Base-by-base conservation (phyloP, 164 flowering plant genomes). In the Tetrastigma voinierianum region DNA sequence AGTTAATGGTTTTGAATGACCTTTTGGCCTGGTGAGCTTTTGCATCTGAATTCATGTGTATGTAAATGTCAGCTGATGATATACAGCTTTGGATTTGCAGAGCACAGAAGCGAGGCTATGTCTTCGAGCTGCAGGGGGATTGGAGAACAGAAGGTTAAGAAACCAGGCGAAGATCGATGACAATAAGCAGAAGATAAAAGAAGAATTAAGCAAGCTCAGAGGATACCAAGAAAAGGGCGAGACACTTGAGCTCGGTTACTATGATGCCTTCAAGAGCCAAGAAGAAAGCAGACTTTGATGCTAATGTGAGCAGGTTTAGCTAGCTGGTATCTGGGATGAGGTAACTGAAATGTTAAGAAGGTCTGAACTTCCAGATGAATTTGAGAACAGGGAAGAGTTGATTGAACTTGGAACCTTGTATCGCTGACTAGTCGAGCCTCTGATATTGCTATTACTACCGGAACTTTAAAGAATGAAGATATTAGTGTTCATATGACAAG, bases 391-490 rank as follows among this genome's bases (percentile, higher is more conserved):
- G 44, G 57, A 51, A 47, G 85, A 78, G 9, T 93, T 93, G 93
- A 76, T 85, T 14, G 72, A 76, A 10, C 68, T 85, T 2, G 96
- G 86, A 48, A 93, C 96, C 40, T 59, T 47, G 65, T 90, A 76
- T 62, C 83, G 93, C 24, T 77, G 84, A 21, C 69, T 85, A 6
- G 79, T 85, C 18, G 98, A 93, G 74, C 96, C 96, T 19, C 70
- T 93, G 98, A 93, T 67, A 89, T 93, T 2, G 96, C 96, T 51
- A 93, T 71, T 93, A 86, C 74, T 89, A 93, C 48, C 68, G 98
- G 18, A 96, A 93, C 67, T 67, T 57, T n/a, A 17, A 82, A 75
- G 83, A 78, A 85, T 46, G 86, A 86, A 25, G 93, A 86, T 70
- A 81, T 87, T 1, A 90, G 91, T 11, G 72, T 90, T 9, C 90